Percentiles rank a stretch among this genome's conserved stretches.
Conservation (phyloP, 2,329 filamentous ascomycete genomes). For the Cladosporium colombiae region DNA sequence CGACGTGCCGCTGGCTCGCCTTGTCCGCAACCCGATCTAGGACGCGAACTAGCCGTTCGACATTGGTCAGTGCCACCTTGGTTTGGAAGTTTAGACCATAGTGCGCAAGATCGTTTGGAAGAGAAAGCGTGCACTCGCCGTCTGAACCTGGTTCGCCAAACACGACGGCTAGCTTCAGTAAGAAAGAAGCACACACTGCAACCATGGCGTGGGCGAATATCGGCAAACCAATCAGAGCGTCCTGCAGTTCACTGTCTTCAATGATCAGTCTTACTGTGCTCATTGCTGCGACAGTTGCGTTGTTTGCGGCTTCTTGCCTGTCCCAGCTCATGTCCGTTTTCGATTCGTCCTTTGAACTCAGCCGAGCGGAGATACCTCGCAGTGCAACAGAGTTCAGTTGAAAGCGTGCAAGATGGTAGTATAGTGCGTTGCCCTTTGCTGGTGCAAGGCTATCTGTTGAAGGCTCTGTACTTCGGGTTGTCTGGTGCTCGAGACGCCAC, state of each 20-base stretch:
- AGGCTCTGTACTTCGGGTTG: background rate
- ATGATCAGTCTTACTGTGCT: slow-evolving; percentile 2
- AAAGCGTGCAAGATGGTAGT: slow-evolving; percentile 6
- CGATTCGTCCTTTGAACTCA: background rate
- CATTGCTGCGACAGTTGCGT: slow-evolving; percentile 5
- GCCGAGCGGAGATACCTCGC: slow-evolving; percentile 1
- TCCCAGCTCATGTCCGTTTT: slow-evolving; percentile 4
- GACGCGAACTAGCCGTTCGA: background rate
- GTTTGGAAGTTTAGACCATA: slow-evolving; percentile 2
- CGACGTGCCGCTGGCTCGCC: slow-evolving; percentile 4
- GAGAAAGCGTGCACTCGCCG: background rate
- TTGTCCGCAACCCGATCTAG: background rate
- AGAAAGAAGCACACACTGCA: slow-evolving; percentile 3
- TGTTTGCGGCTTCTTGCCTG: slow-evolving; percentile 2
- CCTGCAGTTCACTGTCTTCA: background rate
- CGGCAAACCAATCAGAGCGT: background rate
- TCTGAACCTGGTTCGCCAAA: background rate
- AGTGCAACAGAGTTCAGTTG: slow-evolving; percentile 5
- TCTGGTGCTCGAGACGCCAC: slow-evolving; percentile 3
- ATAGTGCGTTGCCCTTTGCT: background rate
- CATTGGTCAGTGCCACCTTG: background rate
- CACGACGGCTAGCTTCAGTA: slow-evolving; percentile 1
- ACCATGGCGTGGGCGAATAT: slow-evolving; percentile 5
- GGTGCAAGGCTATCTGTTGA: background rate
- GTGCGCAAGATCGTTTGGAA: slow-evolving; percentile 1